These are phyloP conservation scores for Lipomyces spencermartinsiae DNA, from an alignment of 805 yeast genomes.

Conservation along the genomic window DNA sequence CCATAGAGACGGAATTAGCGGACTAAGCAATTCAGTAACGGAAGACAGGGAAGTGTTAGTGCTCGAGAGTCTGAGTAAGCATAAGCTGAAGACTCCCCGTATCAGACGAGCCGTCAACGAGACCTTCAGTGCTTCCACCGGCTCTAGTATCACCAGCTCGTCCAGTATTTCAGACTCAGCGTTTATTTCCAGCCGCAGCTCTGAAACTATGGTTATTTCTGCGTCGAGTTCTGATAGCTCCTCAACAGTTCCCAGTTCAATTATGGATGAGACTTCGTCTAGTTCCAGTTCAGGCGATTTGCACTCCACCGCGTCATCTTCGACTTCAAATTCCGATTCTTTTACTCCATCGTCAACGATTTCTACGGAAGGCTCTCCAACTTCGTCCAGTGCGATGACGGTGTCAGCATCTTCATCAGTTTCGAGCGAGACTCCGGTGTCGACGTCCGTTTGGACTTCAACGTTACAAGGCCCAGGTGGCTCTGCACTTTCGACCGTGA, in stretches of 20 bases:
- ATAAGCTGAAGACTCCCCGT: conserved; percentile 8
- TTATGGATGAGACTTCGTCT: background rate
- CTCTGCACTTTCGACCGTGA: conserved; percentile 23
- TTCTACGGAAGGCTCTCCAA: background rate
- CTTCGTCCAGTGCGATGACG: background rate
- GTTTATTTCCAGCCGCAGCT: background rate
- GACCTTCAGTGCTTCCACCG: conserved; percentile 10
- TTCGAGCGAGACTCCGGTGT: conserved; percentile 5
- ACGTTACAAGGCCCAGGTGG: conserved; percentile 15
- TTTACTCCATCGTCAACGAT: background rate
- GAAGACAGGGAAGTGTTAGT: conserved; percentile 5
- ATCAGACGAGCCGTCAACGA: conserved; percentile 25
- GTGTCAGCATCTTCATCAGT: background rate
- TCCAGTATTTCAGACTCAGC: background rate
- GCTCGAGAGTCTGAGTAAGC: conserved; percentile 6
- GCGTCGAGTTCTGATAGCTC: background rate
- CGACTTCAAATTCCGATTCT: background rate
- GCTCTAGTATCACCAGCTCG: background rate
- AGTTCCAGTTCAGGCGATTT: background rate
- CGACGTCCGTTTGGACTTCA: conserved; percentile 19
- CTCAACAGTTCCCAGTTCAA: background rate
- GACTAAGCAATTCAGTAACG: background rate
- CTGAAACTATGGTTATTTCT: background rate
- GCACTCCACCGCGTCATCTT: background rate
- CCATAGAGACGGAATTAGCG: background rate